Percentiles rank a stretch among this genome's conserved stretches.
These are phyloP conservation scores for Atkinsonella hypoxylon DNA, from an alignment of 2,329 filamentous ascomycete genomes.

Conservation along the genomic window DNA sequence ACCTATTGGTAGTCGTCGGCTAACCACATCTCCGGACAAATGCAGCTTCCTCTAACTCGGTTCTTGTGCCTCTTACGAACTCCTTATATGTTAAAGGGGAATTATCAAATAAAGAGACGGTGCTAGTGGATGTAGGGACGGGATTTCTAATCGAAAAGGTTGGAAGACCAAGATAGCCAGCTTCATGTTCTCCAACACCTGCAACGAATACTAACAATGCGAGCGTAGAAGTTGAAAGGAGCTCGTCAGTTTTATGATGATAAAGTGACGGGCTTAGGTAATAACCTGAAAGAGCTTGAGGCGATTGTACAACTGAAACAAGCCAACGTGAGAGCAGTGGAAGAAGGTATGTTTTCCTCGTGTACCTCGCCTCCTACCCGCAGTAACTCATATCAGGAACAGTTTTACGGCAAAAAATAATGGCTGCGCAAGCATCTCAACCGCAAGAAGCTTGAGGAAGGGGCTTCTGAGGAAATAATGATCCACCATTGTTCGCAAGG, in stretches of 20 bases:
- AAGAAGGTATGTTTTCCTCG: constrained; percentile 53
- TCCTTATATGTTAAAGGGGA: constrained; percentile 87
- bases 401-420: constrained; percentile 30
- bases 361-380: background rate
- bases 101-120: constrained; percentile 60
- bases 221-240: constrained; percentile 35
- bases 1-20: background rate
- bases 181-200: background rate
- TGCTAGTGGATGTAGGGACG: constrained; percentile 86
- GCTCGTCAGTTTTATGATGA: constrained; percentile 44
- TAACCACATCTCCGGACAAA: background rate
- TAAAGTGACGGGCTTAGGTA: constrained; percentile 40
- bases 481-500: constrained; percentile 2
- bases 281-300: constrained; percentile 45
- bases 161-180: background rate
- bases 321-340: constrained; percentile 71
- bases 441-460: background rate
- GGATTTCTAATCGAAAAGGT: constrained; percentile 94
- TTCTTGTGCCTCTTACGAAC: constrained; percentile 89
- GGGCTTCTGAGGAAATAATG: background rate
- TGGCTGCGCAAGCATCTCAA: constrained; percentile 20
- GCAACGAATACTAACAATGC: constrained; percentile 4
- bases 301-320: constrained; percentile 58
- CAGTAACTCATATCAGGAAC: background rate
- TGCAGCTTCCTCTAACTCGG: constrained; percentile 31